Conservation (phyloP, 164 flowering plant genomes). For the Kingdonia uniflora region DNA sequence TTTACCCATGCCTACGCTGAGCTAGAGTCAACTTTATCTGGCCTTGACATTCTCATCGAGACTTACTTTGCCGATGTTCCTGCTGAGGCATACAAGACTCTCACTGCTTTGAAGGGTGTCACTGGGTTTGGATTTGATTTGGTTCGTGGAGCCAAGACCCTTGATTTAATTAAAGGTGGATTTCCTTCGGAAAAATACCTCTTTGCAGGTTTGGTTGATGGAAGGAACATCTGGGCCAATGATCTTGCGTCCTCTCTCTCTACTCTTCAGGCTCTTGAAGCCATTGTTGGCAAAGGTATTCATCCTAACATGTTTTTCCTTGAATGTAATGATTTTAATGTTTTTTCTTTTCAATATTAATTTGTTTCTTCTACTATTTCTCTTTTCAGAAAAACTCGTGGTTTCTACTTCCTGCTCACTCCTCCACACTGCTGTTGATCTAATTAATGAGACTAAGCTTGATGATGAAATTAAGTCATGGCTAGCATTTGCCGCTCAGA, state of each 20-base stretch:
- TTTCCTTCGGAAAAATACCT: conserved; percentile 71
- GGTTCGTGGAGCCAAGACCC: conserved; percentile 68
- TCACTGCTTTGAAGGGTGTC: conserved; percentile 63
- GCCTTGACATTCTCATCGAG: conserved; percentile 52
- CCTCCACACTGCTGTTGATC: conserved; percentile 92
- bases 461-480: conserved; percentile 83
- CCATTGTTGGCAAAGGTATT: conserved; percentile 77
- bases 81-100: conserved; percentile 56
- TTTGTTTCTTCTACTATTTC: not conserved
- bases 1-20: conserved; percentile 51
- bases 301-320: conserved; percentile 1
- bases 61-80: conserved; percentile 93
- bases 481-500: conserved; percentile 96
- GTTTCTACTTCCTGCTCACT: conserved; percentile 96
- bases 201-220: conserved; percentile 95
- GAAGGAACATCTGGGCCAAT: conserved; percentile 97
- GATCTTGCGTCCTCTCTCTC: conserved; percentile 67
- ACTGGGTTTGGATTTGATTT: conserved; percentile 73
- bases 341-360: not conserved
- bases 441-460: conserved; percentile 71
- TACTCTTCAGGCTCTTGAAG: conserved; percentile 50
- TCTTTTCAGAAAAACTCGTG: conserved; percentile 60
- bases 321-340: not conserved
- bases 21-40: conserved; percentile 45
- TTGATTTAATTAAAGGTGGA: conserved; percentile 57